Conservation (phyloP, 148 eudicot genomes). For the Polygonum maritimum region DNA sequence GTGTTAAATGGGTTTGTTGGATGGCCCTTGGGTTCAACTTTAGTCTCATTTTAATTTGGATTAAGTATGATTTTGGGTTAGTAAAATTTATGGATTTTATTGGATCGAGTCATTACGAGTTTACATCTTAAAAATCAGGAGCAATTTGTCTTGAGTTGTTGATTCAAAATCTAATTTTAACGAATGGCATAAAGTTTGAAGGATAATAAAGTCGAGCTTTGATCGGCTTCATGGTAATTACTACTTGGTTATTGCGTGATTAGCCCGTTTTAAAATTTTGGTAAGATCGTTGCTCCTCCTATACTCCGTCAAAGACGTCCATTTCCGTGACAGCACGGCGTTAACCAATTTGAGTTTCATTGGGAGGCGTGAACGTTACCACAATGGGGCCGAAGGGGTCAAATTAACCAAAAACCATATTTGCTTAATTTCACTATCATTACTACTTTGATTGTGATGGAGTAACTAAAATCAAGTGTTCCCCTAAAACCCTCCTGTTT, state of each 20-base stretch:
- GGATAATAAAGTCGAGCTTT: no score
- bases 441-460: background rate
- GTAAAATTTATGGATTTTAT: no score
- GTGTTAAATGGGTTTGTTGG: no score
- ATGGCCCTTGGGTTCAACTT: no score
- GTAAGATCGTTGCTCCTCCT: background rate
- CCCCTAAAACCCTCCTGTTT: background rate
- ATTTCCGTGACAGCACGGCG: background rate
- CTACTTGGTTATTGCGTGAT: background rate
- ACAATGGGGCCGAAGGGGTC: background rate
- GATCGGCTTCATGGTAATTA: no score
- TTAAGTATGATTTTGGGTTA: no score
- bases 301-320: background rate
- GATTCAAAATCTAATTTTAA: no score
- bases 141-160: no score
- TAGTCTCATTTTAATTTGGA: no score
- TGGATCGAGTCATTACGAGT: no score
- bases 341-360: background rate
- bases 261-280: background rate
- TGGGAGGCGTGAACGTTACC: constrained; percentile 1
- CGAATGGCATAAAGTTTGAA: no score
- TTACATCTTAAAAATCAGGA: no score
- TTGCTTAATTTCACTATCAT: background rate
- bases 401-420: background rate
- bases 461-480: background rate